Conservation (phyloP, 257 asterid genomes). For the Rauvolfia tetraphylla region DNA sequence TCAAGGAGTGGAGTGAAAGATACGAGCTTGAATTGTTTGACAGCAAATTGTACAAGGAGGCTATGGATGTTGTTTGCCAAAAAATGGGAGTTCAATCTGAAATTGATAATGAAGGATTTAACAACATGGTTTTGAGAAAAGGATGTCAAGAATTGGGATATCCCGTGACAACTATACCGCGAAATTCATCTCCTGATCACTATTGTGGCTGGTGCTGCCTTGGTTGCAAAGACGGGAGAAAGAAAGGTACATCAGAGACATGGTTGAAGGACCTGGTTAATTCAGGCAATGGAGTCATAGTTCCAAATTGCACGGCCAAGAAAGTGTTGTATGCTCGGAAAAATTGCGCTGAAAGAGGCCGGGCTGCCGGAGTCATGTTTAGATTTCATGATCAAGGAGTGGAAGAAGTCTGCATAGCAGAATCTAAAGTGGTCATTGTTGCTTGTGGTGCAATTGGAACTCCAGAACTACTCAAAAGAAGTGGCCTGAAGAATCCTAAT, state of each 20-base stretch:
- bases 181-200: constrained; percentile 62
- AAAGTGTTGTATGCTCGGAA: constrained; percentile 30
- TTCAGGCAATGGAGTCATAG: constrained; percentile 59
- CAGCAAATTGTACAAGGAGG: constrained; percentile 39
- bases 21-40: constrained; percentile 42
- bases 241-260: constrained; percentile 63
- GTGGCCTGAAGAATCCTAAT: constrained; percentile 69
- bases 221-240: constrained; percentile 70
- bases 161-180: constrained; percentile 50
- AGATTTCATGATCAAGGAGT: constrained; percentile 31
- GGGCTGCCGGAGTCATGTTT: constrained; percentile 57
- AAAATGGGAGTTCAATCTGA: constrained; percentile 73
- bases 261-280: constrained; percentile 73
- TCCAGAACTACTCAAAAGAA: constrained; percentile 50
- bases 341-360: constrained; percentile 8
- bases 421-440: constrained; percentile 50
- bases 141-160: constrained; percentile 73
- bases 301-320: constrained; percentile 60
- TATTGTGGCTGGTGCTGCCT: constrained; percentile 79
- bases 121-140: constrained; percentile 64
- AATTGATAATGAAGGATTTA: constrained; percentile 55
- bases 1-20: constrained; percentile 59
- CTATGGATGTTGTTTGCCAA: constrained; percentile 60
- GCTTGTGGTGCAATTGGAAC: constrained; percentile 86
- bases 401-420: constrained; percentile 42